Conservation (phyloP, 768 basidiomycete species). For the Lactarius psammicola region DNA sequence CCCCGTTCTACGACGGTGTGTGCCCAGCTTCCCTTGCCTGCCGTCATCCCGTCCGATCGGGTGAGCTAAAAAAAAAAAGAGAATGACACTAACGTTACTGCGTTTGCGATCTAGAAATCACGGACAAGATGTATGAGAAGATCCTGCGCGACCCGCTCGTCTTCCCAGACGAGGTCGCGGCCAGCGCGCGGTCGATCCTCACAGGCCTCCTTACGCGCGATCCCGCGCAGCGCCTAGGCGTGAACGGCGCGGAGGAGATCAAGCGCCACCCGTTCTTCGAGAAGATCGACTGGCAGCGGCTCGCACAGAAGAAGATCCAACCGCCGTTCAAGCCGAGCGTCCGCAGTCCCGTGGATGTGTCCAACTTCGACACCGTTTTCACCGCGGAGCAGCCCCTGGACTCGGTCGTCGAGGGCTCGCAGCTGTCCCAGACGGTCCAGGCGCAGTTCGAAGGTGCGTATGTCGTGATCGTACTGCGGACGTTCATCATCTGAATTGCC, state of each 20-base stretch:
- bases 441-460: conserved; percentile 81
- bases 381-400: conserved; percentile 91
- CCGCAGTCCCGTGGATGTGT: conserved; percentile 77
- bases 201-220: conserved; percentile 86
- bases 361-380: conserved; percentile 87
- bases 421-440: conserved; percentile 90
- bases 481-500: neutral
- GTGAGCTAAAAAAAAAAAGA: neutral
- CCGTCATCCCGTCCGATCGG: neutral
- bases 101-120: conserved; percentile 64
- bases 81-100: neutral
- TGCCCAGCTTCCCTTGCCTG: neutral
- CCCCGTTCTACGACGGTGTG: conserved; percentile 91
- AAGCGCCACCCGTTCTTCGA: conserved; percentile 92
- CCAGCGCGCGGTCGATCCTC: conserved; percentile 83
- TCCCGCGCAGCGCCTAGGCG: conserved; percentile 80
- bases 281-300: conserved; percentile 82
- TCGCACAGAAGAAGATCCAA: conserved; percentile 90
- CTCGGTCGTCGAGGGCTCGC: conserved; percentile 92
- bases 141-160: conserved; percentile 89
- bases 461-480: neutral
- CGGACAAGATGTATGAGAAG: conserved; percentile 94
- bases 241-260: conserved; percentile 94
- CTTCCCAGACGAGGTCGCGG: conserved; percentile 83
- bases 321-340: conserved; percentile 99